Conservation (phyloP, 2,329 filamentous ascomycete genomes). For the Fusarium pseudograminearum region DNA sequence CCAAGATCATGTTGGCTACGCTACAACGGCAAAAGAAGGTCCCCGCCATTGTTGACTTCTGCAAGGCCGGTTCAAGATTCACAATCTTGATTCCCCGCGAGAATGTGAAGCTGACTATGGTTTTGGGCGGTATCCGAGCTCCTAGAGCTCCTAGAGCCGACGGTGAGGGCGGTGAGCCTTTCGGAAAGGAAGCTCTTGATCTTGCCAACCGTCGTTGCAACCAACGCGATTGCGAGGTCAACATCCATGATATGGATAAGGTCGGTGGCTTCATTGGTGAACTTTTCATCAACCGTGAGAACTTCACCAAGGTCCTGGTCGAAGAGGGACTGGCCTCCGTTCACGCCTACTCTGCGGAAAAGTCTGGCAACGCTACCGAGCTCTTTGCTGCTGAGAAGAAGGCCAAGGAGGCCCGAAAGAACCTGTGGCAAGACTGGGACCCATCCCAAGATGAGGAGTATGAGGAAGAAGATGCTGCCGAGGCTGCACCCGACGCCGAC, state of each 20-base stretch:
- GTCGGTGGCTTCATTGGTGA: constrained; percentile 97
- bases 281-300: constrained; percentile 93
- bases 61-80: constrained; percentile 96
- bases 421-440: constrained; percentile 94
- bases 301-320: constrained; percentile 91
- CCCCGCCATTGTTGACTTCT: constrained; percentile 94
- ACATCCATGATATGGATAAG: constrained; percentile 95
- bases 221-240: constrained; percentile 96
- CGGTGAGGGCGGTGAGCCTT: constrained; percentile 86
- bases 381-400: constrained; percentile 87
- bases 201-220: constrained; percentile 88
- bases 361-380: constrained; percentile 88
- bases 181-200: constrained; percentile 93
- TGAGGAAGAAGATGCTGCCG: constrained; percentile 64
- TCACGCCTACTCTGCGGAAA: constrained; percentile 95
- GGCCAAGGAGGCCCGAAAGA: constrained; percentile 89
- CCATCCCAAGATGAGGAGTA: constrained; percentile 83
- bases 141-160: constrained; percentile 84
- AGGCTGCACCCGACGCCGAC: constrained; percentile 61
- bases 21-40: constrained; percentile 93
- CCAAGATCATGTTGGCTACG: constrained; percentile 90
- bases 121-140: constrained; percentile 91
- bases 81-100: constrained; percentile 92
- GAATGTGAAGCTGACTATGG: constrained; percentile 93
- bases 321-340: constrained; percentile 95